A percentile compares a stretch with the other conserved stretches of the same genome.
phyloP scores from a whole-genome alignment of 1,284 basidiomycete species.

The Apiotrichum sp. region DNA sequence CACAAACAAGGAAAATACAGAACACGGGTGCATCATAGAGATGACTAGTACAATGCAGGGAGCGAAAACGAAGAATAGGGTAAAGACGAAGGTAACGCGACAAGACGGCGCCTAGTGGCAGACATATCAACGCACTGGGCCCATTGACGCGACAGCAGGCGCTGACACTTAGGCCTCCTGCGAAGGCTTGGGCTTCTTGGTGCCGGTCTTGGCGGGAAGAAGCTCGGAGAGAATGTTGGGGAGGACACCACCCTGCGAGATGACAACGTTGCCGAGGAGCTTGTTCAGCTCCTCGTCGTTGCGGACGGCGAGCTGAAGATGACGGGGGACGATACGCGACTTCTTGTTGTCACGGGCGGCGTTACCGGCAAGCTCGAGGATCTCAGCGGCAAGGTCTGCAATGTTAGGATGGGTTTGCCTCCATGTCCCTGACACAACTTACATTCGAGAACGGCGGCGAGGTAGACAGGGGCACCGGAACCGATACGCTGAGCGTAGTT shows the following conservation, averaged over 20 bases:
- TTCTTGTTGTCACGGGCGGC: conserved; percentile 57
- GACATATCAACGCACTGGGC: no score
- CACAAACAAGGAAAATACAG: conserved; percentile 8
- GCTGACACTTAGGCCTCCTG: conserved; percentile 19
- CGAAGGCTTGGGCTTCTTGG: conserved; percentile 37
- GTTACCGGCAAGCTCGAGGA: conserved; percentile 81
- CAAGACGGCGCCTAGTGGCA: no score
- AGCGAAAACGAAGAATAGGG: conserved; percentile 11
- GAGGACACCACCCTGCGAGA: conserved; percentile 85
- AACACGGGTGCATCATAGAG: conserved; percentile 4
- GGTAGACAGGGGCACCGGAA: conserved; percentile 59
- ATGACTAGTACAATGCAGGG: conserved; percentile 5
- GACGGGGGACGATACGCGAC: conserved; percentile 88
- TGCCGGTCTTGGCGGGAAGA: conserved; percentile 59
- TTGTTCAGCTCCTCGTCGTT: conserved; percentile 67
- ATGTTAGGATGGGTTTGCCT: background rate
- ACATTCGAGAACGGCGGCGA: conserved; percentile 57
- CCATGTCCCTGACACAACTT: no score
- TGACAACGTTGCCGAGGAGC: conserved; percentile 67
- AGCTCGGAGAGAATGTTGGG: conserved; percentile 64
- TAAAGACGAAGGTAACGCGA: background rate
- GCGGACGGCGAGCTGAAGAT: conserved; percentile 81
- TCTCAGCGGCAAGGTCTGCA: conserved; percentile 68
- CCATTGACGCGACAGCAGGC: background rate
- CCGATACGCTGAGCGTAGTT: conserved; percentile 71